These are phyloP conservation scores for Globisporangium acanthophoron DNA, from an alignment of 352 stramenopile genomes.

Conservation along the genomic window DNA sequence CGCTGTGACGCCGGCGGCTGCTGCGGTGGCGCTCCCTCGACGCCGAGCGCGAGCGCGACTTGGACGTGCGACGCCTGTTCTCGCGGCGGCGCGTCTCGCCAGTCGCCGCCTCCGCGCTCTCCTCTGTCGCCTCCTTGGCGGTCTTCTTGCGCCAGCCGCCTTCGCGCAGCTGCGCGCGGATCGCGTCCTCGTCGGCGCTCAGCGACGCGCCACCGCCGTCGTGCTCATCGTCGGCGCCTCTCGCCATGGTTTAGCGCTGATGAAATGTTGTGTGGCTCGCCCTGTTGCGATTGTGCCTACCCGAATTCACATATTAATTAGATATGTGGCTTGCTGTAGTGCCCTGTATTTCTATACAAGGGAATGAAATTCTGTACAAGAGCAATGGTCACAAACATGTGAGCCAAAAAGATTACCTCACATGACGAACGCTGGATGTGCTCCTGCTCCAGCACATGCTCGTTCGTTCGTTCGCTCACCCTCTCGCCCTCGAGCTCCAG, in stretches of 20 bases:
- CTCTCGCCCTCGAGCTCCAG: background rate
- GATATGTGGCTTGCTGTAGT: background rate
- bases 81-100: conserved; percentile 20
- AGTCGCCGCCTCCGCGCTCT: conserved; percentile 20
- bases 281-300: background rate
- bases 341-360: too few species aligned
- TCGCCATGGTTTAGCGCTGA: conserved; percentile 6
- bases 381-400: too few species aligned
- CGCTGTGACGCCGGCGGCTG: background rate
- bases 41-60: conserved; percentile 18
- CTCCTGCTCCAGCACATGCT: too few species aligned
- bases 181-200: conserved; percentile 52
- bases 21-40: conserved; percentile 11
- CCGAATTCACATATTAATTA: background rate
- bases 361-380: too few species aligned
- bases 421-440: too few species aligned
- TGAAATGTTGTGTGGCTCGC: background rate
- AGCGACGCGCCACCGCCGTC: background rate
- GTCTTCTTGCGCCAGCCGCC: conserved; percentile 55
- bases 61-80: conserved; percentile 3
- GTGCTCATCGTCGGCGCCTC: conserved; percentile 9
- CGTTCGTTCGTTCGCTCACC: too few species aligned
- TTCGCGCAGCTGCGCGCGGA: conserved; percentile 66
- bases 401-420: conserved; percentile 33
- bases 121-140: conserved; percentile 20